Evolutionary conservation across 768 basidiomycete species (phyloP).

Genomic region (Gymnopilus junonius): DNA sequence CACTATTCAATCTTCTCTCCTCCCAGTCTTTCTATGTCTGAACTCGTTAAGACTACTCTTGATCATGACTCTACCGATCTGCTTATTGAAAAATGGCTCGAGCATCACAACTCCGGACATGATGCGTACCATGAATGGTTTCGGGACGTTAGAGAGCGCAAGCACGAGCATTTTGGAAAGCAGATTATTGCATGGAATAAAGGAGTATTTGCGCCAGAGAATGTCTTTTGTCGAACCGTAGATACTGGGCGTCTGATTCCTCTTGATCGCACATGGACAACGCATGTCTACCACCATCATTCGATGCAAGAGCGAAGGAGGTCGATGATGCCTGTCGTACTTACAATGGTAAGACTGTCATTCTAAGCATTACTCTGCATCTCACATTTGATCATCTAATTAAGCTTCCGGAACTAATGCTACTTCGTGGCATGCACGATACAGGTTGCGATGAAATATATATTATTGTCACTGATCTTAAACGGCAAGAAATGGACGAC

Average conservation of each 20-base stretch:
- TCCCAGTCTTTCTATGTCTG: slow-evolving; percentile 72
- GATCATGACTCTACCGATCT: slow-evolving; percentile 77
- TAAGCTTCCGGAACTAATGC: slow-evolving; percentile 80
- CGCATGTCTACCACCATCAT: slow-evolving; percentile 78
- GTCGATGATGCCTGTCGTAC: slow-evolving; percentile 81
- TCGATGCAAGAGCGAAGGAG: slow-evolving; percentile 75
- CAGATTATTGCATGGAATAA: slow-evolving; percentile 66
- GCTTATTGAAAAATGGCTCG: slow-evolving; percentile 86
- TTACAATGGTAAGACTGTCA: slow-evolving; percentile 67
- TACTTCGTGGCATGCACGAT: slow-evolving; percentile 82
- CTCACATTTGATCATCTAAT: slow-evolving; percentile 8
- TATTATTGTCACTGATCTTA: slow-evolving; percentile 80
- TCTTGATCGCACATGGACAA: slow-evolving; percentile 82
- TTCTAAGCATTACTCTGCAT: not conserved
- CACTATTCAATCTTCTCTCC: slow-evolving; percentile 69
- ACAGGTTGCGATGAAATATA: slow-evolving; percentile 78
- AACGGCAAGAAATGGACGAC: slow-evolving; percentile 81
- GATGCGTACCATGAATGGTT: slow-evolving; percentile 84
- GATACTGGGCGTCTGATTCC: slow-evolving; percentile 80
- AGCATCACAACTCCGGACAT: slow-evolving; percentile 61
- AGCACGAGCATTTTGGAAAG: slow-evolving; percentile 52
- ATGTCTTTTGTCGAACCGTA: slow-evolving; percentile 79
- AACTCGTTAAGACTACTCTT: slow-evolving; percentile 78
- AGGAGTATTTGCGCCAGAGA: slow-evolving; percentile 79
- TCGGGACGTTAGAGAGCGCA: slow-evolving; percentile 66